Conservation (phyloP, 805 yeast species). For the Maudiozyma saulgeensis region DNA sequence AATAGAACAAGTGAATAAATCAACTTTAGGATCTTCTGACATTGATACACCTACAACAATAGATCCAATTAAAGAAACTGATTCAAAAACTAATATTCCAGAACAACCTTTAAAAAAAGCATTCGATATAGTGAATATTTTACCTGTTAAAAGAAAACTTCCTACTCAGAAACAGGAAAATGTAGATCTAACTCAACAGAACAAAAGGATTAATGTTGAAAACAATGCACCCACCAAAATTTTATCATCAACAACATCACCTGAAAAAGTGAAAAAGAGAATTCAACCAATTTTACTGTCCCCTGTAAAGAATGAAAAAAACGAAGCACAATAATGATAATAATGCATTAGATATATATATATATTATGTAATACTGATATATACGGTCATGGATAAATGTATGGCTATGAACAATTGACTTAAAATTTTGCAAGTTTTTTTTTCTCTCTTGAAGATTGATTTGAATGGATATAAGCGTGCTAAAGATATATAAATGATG, state of each 20-base stretch:
- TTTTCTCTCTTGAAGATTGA: no score
- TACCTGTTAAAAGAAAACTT: constrained; percentile 15
- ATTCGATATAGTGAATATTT: constrained; percentile 11
- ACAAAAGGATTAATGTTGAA: not conserved
- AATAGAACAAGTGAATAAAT: not conserved
- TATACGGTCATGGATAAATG: no score
- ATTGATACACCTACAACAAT: not conserved
- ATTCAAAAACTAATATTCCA: not conserved
- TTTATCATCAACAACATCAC: not conserved
- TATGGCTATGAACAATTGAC: no score
- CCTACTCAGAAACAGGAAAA: not conserved
- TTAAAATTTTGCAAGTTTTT: no score
- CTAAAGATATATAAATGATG: no score
- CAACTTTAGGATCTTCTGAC: not conserved
- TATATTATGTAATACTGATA: no score
- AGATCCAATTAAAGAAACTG: not conserved
- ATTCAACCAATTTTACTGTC: constrained; percentile 15
- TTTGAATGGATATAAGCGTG: no score
- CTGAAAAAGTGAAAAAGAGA: constrained; percentile 12
- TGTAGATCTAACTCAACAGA: not conserved
- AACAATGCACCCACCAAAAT: not conserved
- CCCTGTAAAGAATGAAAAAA: not conserved
- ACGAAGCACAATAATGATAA: no score
- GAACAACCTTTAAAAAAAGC: not conserved
- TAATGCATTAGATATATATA: no score